These are phyloP conservation scores for Penicillium lividum DNA, from an alignment of 495 filamentous ascomycete species.

Conservation along the genomic window DNA sequence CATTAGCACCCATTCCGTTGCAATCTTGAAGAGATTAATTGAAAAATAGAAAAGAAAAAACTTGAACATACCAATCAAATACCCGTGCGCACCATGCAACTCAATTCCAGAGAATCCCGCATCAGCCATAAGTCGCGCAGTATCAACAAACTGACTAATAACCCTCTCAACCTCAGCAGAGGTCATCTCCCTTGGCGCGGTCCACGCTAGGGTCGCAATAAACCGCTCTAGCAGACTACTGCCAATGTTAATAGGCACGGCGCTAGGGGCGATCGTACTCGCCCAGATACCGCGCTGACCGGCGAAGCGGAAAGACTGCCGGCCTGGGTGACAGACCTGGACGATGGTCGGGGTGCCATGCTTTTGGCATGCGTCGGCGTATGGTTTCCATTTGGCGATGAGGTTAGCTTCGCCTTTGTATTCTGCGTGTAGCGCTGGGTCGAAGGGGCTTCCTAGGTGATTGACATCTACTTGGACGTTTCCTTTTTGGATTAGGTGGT, in stretches of 20 bases:
- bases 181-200: constrained; percentile 49
- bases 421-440: constrained; percentile 41
- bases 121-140: constrained; percentile 47
- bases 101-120: constrained; percentile 58
- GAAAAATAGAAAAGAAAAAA: neutral
- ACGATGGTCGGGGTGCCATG: constrained; percentile 52
- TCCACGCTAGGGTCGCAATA: constrained; percentile 38
- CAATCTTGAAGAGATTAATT: neutral
- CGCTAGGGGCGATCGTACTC: constrained; percentile 48
- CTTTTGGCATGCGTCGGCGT: constrained; percentile 46
- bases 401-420: constrained; percentile 34
- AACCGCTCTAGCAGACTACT: constrained; percentile 37
- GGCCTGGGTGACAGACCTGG: constrained; percentile 60
- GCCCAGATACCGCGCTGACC: constrained; percentile 49
- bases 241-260: constrained; percentile 43
- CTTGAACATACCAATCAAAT: constrained; percentile 47
- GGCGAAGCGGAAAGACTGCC: constrained; percentile 50
- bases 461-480: constrained; percentile 59
- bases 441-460: constrained; percentile 46
- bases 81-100: constrained; percentile 62
- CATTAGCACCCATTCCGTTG: neutral
- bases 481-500: constrained; percentile 27
- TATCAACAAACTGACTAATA: constrained; percentile 48
- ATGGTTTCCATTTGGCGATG: constrained; percentile 45
- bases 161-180: constrained; percentile 49